Conservation (phyloP, 495 filamentous ascomycete genomes). For the Immersiella caudata region DNA sequence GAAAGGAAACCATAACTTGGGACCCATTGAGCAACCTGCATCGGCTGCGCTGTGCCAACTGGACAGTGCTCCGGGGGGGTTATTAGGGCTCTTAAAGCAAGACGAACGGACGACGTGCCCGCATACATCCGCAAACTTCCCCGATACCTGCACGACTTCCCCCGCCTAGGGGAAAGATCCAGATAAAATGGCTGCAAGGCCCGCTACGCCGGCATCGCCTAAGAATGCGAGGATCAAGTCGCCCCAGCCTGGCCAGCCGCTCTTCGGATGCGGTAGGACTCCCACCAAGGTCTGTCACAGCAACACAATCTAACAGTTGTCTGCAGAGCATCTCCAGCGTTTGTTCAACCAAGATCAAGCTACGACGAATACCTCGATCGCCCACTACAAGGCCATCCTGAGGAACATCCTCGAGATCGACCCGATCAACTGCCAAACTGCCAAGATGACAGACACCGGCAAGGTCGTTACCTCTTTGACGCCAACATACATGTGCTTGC, state of each 20-base stretch:
- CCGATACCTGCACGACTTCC: neutral
- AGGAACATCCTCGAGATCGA: slow-evolving; percentile 54
- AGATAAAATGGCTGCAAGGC: slow-evolving; percentile 45
- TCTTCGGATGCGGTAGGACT: slow-evolving; percentile 58
- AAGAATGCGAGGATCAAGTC: slow-evolving; percentile 56
- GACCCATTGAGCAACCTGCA: neutral
- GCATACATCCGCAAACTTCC: neutral
- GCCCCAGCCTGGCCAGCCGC: slow-evolving; percentile 52
- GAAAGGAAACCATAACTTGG: too few relatives aligned
- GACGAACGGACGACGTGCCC: neutral
- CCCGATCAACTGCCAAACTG: slow-evolving; percentile 53
- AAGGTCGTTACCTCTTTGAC: slow-evolving; percentile 53
- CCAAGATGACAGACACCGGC: slow-evolving; percentile 44
- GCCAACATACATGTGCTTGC: slow-evolving; percentile 69
- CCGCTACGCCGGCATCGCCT: slow-evolving; percentile 55
- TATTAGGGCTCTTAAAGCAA: neutral
- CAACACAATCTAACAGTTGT: slow-evolving; percentile 27
- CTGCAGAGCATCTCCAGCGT: slow-evolving; percentile 55
- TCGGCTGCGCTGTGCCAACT: neutral
- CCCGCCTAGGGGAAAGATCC: neutral
- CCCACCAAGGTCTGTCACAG: neutral
- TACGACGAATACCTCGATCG: slow-evolving; percentile 52
- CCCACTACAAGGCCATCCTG: slow-evolving; percentile 58
- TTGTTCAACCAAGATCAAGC: slow-evolving; percentile 54
- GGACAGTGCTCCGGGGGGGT: neutral